Evolutionary conservation across 2,329 filamentous ascomycete genomes (phyloP).

Genomic region (Ophiocordyceps camponoti-saundersi): DNA sequence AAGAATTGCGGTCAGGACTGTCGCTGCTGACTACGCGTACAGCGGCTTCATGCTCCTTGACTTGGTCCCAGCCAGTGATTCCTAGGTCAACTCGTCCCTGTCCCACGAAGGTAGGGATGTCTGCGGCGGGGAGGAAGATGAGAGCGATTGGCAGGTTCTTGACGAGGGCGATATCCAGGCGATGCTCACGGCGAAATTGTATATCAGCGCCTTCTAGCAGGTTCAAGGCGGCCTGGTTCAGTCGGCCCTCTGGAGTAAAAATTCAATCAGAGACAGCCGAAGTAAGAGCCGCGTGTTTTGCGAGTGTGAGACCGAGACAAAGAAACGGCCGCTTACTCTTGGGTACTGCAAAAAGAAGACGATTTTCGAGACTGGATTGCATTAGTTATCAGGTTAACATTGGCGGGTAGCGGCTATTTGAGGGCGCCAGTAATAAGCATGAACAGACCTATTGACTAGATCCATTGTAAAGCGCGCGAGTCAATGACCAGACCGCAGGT

Average conservation of each 20-base stretch:
- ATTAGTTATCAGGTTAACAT: not conserved
- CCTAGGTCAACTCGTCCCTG: slow-evolving; percentile 87
- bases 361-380: slow-evolving; percentile 60
- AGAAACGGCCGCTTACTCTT: slow-evolving; percentile 54
- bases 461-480: slow-evolving; percentile 18
- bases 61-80: slow-evolving; percentile 87
- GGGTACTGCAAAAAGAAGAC: slow-evolving; percentile 90
- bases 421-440: not conserved
- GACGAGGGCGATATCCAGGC: slow-evolving; percentile 92
- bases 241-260: slow-evolving; percentile 57
- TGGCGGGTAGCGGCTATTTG: not conserved
- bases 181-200: slow-evolving; percentile 86
- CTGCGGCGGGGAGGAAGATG: slow-evolving; percentile 89
- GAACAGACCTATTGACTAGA: slow-evolving; percentile 34
- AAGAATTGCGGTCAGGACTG: slow-evolving; percentile 29
- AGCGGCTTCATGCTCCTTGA: slow-evolving; percentile 70
- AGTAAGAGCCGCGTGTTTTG: not conserved
- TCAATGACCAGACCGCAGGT: no score
- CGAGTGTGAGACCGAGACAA: not conserved
- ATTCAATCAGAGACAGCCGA: not conserved
- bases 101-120: slow-evolving; percentile 94
- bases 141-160: slow-evolving; percentile 93
- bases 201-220: slow-evolving; percentile 88
- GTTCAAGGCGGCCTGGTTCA: slow-evolving; percentile 76
- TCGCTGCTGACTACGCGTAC: slow-evolving; percentile 30